phyloP scores from a whole-genome alignment of 2,329 filamentous ascomycete species.

The Basipetospora chlamydospora region DNA sequence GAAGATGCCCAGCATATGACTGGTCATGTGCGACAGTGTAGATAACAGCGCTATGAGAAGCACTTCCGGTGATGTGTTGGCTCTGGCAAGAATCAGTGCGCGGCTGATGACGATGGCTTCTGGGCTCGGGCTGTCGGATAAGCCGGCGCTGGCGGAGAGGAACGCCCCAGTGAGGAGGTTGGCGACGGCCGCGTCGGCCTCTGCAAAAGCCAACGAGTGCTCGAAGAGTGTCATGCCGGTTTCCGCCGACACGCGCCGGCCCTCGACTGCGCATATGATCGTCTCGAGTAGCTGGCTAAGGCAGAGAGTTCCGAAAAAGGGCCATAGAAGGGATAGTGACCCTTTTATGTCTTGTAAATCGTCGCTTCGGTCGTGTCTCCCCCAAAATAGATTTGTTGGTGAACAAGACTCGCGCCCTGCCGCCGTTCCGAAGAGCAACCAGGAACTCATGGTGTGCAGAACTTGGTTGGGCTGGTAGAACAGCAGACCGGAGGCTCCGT shows the following conservation, averaged over 20 bases:
- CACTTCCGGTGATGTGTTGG: slow-evolving; percentile 84
- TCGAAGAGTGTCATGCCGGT: slow-evolving; percentile 96
- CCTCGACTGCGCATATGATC: slow-evolving; percentile 74
- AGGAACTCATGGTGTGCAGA: slow-evolving; percentile 58
- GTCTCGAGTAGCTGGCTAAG: slow-evolving; percentile 82
- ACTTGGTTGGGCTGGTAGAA: slow-evolving; percentile 55
- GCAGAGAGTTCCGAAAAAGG: slow-evolving; percentile 54
- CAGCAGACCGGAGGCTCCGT: slow-evolving; percentile 51
- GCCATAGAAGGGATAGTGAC: slow-evolving; percentile 65
- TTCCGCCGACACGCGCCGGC: slow-evolving; percentile 64
- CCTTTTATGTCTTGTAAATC: slow-evolving; percentile 49
- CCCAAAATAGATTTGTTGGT: slow-evolving; percentile 62
- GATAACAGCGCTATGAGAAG: slow-evolving; percentile 80
- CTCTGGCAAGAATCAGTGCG: slow-evolving; percentile 57
- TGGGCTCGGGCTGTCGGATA: slow-evolving; percentile 9
- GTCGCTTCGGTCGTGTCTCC: slow-evolving; percentile 37
- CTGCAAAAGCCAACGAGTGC: slow-evolving; percentile 87
- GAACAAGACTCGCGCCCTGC: slow-evolving; percentile 61
- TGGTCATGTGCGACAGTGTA: slow-evolving; percentile 74
- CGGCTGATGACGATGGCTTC: slow-evolving; percentile 36
- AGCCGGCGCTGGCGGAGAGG: slow-evolving; percentile 4
- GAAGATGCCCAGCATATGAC: slow-evolving; percentile 67
- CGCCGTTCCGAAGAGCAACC: slow-evolving; percentile 60
- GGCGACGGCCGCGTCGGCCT: slow-evolving; percentile 78
- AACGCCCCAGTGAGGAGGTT: slow-evolving; percentile 55